Conservation (phyloP, 345 rosid genomes). For the Camelina sativa region DNA sequence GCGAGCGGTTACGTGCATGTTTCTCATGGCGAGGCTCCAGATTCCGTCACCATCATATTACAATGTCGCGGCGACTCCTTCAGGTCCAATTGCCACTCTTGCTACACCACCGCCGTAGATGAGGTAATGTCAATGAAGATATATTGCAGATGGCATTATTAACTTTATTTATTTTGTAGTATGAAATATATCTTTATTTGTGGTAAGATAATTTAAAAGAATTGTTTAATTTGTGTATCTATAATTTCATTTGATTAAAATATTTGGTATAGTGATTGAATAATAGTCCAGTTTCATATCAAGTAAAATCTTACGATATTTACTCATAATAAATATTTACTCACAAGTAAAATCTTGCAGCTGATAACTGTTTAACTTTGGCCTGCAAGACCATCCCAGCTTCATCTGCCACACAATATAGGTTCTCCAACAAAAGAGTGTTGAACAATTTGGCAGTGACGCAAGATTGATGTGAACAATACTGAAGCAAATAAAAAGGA, state of each 20-base stretch:
- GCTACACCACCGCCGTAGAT: neutral
- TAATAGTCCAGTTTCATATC: too few species aligned
- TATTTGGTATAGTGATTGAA: neutral
- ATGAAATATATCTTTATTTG: too few species aligned
- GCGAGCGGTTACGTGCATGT: neutral
- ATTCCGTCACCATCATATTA: slow-evolving; percentile 29
- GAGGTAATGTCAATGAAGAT: neutral
- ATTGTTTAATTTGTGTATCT: too few species aligned
- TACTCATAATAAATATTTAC: too few species aligned
- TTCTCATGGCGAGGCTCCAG: neutral
- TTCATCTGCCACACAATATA: slow-evolving; percentile 66
- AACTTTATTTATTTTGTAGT: too few species aligned
- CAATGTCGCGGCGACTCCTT: neutral
- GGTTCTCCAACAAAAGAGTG: neutral
- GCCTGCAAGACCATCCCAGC: slow-evolving; percentile 75
- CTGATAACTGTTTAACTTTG: slow-evolving; percentile 67
- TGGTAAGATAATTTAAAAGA: too few species aligned
- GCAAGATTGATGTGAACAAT: slow-evolving; percentile 1
- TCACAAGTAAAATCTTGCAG: too few species aligned
- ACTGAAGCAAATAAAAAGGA: slow-evolving; percentile 5
- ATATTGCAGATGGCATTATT: too few species aligned
- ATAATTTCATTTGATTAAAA: too few species aligned
- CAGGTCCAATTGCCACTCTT: neutral
- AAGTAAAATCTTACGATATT: too few species aligned
- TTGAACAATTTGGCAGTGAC: neutral